Conservation (phyloP, 148 eudicot genomes). For the Rheum nobile region DNA sequence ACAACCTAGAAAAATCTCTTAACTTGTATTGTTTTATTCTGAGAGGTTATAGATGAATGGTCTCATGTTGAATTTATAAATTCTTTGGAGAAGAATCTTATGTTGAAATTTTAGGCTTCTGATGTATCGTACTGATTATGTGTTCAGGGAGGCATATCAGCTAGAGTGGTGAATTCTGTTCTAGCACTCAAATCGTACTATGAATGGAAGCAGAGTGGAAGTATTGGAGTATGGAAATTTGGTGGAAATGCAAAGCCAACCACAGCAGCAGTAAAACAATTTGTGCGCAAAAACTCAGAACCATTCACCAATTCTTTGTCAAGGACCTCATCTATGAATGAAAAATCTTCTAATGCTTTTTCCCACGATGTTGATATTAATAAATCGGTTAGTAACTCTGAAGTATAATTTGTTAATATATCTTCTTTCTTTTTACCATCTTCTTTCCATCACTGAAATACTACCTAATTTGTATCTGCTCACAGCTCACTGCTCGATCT, state of each 20-base stretch:
- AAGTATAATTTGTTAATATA: background rate
- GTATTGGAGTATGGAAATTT: slow-evolving; percentile 82
- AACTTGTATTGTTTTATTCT: background rate
- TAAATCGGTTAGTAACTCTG: slow-evolving; percentile 36
- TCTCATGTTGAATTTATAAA: background rate
- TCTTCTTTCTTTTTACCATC: background rate
- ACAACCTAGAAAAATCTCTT: background rate
- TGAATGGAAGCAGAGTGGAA: slow-evolving; percentile 84
- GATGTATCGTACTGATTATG: background rate
- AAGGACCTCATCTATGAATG: slow-evolving; percentile 45
- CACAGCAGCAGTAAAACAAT: slow-evolving; percentile 45
- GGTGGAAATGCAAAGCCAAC: slow-evolving; percentile 70
- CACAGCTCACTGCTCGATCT: slow-evolving; percentile 61
- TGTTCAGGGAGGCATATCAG: slow-evolving; percentile 80
- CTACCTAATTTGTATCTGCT: slow-evolving; percentile 6
- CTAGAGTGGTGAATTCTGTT: slow-evolving; percentile 77
- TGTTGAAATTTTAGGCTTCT: background rate
- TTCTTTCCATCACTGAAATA: background rate
- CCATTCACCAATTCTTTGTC: slow-evolving; percentile 73
- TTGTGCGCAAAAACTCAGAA: slow-evolving; percentile 76
- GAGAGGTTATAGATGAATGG: background rate
- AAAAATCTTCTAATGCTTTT: slow-evolving; percentile 38
- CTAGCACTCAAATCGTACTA: slow-evolving; percentile 82
- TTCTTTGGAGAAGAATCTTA: background rate
- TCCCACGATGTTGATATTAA: slow-evolving; percentile 34